Evolutionary conservation across 371 early-diverging fungal genomes (phyloP).

Genomic region (Mortierella sp.): DNA sequence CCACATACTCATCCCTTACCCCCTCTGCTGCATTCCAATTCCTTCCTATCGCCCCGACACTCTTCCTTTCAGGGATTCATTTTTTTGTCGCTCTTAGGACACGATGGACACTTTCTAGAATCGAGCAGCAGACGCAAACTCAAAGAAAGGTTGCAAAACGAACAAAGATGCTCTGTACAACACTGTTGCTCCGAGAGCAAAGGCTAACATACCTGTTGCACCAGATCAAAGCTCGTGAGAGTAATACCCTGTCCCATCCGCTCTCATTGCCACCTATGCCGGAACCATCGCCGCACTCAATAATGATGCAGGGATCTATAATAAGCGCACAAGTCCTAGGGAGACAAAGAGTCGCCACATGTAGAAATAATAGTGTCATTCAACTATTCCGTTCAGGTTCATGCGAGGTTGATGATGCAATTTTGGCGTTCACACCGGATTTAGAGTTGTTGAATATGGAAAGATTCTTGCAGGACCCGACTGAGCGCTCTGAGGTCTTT

Average conservation of each 20-base stretch:
- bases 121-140: not conserved
- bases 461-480: constrained; percentile 14
- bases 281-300: not conserved
- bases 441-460: constrained; percentile 3
- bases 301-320: not conserved
- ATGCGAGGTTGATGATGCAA: not conserved
- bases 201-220: constrained; percentile 11
- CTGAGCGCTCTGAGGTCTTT: constrained; percentile 10
- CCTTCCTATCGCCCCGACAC: constrained; percentile 12
- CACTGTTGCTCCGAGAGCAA: constrained; percentile 16
- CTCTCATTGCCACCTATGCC: not conserved
- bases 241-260: not conserved
- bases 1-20: not conserved
- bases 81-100: constrained; percentile 21
- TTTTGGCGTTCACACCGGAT: not conserved
- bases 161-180: not conserved
- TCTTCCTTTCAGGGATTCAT: constrained; percentile 26
- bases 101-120: constrained; percentile 3
- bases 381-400: not conserved
- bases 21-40: not conserved
- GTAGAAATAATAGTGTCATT: not conserved
- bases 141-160: constrained; percentile 3
- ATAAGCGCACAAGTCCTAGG: not conserved
- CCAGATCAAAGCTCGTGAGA: constrained; percentile 5
- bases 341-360: not conserved